Evolutionary conservation across 1,284 basidiomycete genomes (phyloP), one percentile per base, ranked within the genome.

Genomic region (Kwoniella shivajii): DNA sequence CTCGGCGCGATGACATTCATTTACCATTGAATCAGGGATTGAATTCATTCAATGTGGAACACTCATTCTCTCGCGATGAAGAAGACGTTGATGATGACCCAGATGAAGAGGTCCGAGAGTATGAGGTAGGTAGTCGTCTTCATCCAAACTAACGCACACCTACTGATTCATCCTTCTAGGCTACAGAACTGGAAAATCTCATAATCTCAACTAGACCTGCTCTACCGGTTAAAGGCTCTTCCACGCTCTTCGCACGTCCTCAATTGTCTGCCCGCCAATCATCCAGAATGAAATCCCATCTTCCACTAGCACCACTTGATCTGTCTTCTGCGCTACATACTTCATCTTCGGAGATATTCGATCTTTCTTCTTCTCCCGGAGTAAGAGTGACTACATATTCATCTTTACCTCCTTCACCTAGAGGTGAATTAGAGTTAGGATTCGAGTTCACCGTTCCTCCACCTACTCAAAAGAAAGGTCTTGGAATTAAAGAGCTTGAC

Each of bases 401-500:
- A 1, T 72, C 69, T 9, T 57, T 77, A 7, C 75, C 75, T 1
- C 70, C 72, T 20, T 73, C 71, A 6, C 73, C 75, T 2, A 49
- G 68, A 24, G 59, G 63, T n/a, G n/a, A n/a, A n/a, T n/a, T n/a
- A n/a, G 59, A 64, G 14, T 31, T 44, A 24, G 61, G 56, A 16
- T 52, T 54, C 20, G 43, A 51, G 18, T 44, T 51, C 18, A 31
- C 42, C 16, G 27, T 57, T 14, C 45, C 50, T 13, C 27, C 38
- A 38, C 44, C 48, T 3, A 6, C 34, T 14, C 38, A 42, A 9
- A 38, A 46, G 24, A 54, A 37, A 39, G 60, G 54, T 6, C 26
- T 61, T 22, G 63, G 47, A 16, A 54, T 58, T 13, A 46, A 56
- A 10, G 60, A 60, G 18, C 22, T 67, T 7, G 51, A 58, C 6